Percentiles rank a stretch among this genome's conserved stretches.
phyloP scores from a whole-genome alignment of 2,329 filamentous ascomycete species.

The Juglanconis juglandina region DNA sequence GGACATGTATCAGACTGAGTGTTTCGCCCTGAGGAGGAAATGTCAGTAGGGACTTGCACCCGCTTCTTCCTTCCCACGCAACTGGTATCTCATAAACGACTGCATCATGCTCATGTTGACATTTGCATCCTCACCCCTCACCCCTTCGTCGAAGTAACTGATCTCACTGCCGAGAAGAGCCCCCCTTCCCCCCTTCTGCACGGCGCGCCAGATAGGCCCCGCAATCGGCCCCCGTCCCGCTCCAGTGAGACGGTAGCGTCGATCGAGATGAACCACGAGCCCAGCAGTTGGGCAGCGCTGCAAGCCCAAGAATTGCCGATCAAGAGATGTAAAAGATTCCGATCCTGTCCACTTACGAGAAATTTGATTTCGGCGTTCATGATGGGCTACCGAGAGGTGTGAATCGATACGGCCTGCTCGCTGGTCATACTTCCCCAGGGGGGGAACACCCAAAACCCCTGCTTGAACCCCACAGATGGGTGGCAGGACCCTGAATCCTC shows the following conservation, averaged over 20 bases:
- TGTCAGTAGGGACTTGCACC: slow-evolving; percentile 24
- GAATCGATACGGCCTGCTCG: background rate
- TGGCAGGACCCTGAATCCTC: slow-evolving; percentile 5
- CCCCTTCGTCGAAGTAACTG: too few species aligned
- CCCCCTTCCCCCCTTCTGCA: background rate
- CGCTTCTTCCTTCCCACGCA: background rate
- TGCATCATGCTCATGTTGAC: too few species aligned
- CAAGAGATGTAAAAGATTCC: background rate
- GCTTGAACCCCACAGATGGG: slow-evolving; percentile 12
- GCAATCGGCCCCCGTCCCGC: slow-evolving; percentile 4
- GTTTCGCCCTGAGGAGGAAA: slow-evolving; percentile 67
- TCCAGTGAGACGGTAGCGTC: background rate
- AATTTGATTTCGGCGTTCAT: slow-evolving; percentile 59
- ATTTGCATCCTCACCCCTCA: too few species aligned
- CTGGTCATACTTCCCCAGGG: slow-evolving; percentile 14
- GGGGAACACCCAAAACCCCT: slow-evolving; percentile 8
- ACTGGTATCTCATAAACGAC: too few species aligned
- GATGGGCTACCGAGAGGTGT: slow-evolving; percentile 21
- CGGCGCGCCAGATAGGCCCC: slow-evolving; percentile 3
- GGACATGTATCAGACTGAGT: slow-evolving; percentile 87
- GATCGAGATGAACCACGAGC: too few species aligned
- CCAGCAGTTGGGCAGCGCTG: background rate
- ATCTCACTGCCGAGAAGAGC: background rate
- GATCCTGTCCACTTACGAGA: slow-evolving; percentile 41
- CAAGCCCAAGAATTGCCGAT: background rate